Evolutionary conservation across 306 rosid species (phyloP), one percentile per base, ranked within the genome.

Genomic region (Hippophae gyantsensis): DNA sequence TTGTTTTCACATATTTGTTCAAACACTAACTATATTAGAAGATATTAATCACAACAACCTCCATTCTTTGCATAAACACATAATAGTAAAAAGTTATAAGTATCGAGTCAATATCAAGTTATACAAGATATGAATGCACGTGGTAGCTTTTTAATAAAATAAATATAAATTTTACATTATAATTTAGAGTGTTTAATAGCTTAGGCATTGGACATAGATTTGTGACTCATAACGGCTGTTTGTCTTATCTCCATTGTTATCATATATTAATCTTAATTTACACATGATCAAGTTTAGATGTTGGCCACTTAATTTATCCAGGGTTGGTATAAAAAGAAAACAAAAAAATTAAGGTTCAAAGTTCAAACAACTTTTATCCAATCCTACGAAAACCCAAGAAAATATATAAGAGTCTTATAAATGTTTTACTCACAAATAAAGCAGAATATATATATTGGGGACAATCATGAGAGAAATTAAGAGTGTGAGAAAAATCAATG

Each of bases 181-280:
- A 54, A 45, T 48, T 14, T 54, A 69, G 54, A 40, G 67, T 73
- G 52, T 65, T 74, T 69, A 50, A 42, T 79, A 70, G 70, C 70
- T 61, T 66, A 54, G 64, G 58, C 67, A 48, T 62, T 62, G 56
- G 57, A 58, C 27, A n/a, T 76, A 83, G 85, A 62, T 68, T 59
- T 55, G 75, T 86, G 90, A 78, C 85, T 80, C 83, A 87, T 73
- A 76, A 76, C 78, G 74, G 87, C 80, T 57, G 51, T 74, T 75
- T 84, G 85, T 84, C 79, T 72, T 42, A 54, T 76, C 67, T 56
- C 66, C 80, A 74, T 81, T 57, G 72, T 65, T 62, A 55, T 23
- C 66, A 66, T 73, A 59, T 52, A 65, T 67, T 27, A 27, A 27
- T 74, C 69, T 63, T 75, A 58, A 47, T 59, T 60, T 61, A 13